These are phyloP conservation scores for Teunomyces tritomae DNA, from an alignment of 805 yeast genomes.

Conservation along the genomic window DNA sequence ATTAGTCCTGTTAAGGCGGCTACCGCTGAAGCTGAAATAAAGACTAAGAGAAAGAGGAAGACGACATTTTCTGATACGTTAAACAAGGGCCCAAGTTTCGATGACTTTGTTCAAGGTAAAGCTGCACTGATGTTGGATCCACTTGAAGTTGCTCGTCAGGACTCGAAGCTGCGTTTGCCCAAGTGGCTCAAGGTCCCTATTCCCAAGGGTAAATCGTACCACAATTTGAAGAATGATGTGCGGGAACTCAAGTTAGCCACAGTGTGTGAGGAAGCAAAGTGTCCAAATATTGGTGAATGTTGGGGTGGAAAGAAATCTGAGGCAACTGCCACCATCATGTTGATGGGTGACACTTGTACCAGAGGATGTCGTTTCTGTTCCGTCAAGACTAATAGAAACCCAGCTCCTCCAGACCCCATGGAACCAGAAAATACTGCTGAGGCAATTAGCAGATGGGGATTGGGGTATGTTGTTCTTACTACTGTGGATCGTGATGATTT, in stretches of 20 bases:
- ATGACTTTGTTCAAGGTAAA: conserved; percentile 80
- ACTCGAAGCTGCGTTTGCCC: conserved; percentile 74
- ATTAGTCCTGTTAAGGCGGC: neutral
- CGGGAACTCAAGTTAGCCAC: conserved; percentile 87
- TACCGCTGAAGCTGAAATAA: neutral
- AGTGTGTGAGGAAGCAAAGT: conserved; percentile 97
- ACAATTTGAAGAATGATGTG: conserved; percentile 78
- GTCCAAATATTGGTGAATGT: conserved; percentile 99
- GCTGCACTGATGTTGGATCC: conserved; percentile 78
- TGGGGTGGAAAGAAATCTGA: conserved; percentile 97
- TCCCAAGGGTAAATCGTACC: conserved; percentile 89
- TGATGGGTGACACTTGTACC: conserved; percentile 97
- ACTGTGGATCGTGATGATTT: conserved; percentile 97
- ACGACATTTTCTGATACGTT: conserved; percentile 62
- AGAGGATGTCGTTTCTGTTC: conserved; percentile 99
- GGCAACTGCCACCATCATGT: conserved; percentile 97
- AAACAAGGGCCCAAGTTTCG: conserved; percentile 88
- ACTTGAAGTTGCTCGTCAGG: conserved; percentile 66
- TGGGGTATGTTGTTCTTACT: conserved; percentile 95
- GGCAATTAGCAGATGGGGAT: conserved; percentile 96
- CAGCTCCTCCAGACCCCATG: conserved; percentile 86
- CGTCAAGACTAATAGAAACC: conserved; percentile 87
- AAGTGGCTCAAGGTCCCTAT: conserved; percentile 93
- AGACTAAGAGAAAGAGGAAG: conserved; percentile 38
- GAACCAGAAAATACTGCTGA: conserved; percentile 98